Evolutionary conservation across 495 filamentous ascomycete genomes (phyloP), one percentile per base, ranked within the genome.

Genomic region (Elaphomyces granulatus): DNA sequence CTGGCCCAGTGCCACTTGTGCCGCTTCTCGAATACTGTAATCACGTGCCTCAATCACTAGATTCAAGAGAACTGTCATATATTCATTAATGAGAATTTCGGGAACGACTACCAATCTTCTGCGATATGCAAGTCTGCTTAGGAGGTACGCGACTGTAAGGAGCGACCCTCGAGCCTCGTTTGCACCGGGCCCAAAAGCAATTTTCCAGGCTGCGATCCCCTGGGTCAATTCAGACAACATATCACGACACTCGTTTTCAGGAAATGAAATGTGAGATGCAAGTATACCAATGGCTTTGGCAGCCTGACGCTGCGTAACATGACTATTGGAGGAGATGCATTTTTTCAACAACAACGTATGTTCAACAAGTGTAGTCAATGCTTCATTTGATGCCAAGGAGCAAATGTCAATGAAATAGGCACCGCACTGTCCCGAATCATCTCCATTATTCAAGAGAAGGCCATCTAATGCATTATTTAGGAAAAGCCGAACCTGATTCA

Each of bases 201-300:
- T 55, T 8, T 62, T 58, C 76, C 79, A 81, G 8, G 47, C 44
- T 20, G 56, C 40, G 1, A 68, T 51, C 12, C 58, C 64, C 19
- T 47, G 44, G 14, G 61, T 48, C 20, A 78, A 54, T 8, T 60
- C 50, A 0, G 47, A 30, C 3, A 72, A 45, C 18, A 73, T 60
- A n/a, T 47, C 52, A 6, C 47, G 41, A 12, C 75, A 42, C 3
- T 56, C 39, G 2, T 41, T 41, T 12, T 59, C 49, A 8, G 57
- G 14, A 17, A 66, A 65, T 38, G 63, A 48, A 15, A 68, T 63
- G 47, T 87, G 78, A 1, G 83, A 78, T 2, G 72, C 77, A 1
- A 96, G 59, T 17, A 95, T 75, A 3, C 90, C 90, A 45, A 88
- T 79, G 0, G 78, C 72, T 36, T 76, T 74, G 20, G 84, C 75